Evolutionary conservation across 257 asterid genomes (phyloP).

Genomic region (Scutellaria baicalensis): DNA sequence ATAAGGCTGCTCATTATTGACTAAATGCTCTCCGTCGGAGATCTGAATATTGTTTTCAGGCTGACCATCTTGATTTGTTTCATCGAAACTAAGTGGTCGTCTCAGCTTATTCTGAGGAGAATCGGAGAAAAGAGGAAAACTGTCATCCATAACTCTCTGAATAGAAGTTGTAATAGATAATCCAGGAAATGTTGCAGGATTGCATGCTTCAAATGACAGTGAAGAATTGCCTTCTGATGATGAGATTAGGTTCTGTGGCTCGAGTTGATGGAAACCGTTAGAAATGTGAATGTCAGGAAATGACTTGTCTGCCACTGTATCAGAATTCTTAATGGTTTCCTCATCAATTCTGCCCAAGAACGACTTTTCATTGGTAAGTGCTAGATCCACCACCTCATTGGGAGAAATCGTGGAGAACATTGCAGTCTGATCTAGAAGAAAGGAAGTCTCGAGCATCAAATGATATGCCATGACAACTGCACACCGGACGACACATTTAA

Average conservation of each 20-base stretch:
- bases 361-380: slow-evolving; percentile 20
- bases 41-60: slow-evolving; percentile 30
- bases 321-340: slow-evolving; percentile 23
- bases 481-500: slow-evolving; percentile 80
- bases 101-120: slow-evolving; percentile 25
- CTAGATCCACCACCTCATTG: slow-evolving; percentile 34
- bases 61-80: slow-evolving; percentile 18
- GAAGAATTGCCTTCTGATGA: slow-evolving; percentile 29
- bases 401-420: slow-evolving; percentile 78
- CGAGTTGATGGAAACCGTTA: slow-evolving; percentile 34
- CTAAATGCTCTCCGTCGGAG: slow-evolving; percentile 34
- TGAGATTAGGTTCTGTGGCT: slow-evolving; percentile 16
- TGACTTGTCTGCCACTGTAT: slow-evolving; percentile 20
- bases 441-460: slow-evolving; percentile 89
- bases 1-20: slow-evolving; percentile 18
- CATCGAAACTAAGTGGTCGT: slow-evolving; percentile 22
- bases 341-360: slow-evolving; percentile 17
- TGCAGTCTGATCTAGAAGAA: slow-evolving; percentile 73
- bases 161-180: slow-evolving; percentile 55
- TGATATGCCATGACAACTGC: slow-evolving; percentile 97
- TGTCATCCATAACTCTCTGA: slow-evolving; percentile 62
- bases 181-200: slow-evolving; percentile 52
- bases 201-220: slow-evolving; percentile 41
- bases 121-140: slow-evolving; percentile 44
- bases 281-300: slow-evolving; percentile 40